Conservation (phyloP, 441 rosid species). For the Pelargonium myrrhifolium region DNA sequence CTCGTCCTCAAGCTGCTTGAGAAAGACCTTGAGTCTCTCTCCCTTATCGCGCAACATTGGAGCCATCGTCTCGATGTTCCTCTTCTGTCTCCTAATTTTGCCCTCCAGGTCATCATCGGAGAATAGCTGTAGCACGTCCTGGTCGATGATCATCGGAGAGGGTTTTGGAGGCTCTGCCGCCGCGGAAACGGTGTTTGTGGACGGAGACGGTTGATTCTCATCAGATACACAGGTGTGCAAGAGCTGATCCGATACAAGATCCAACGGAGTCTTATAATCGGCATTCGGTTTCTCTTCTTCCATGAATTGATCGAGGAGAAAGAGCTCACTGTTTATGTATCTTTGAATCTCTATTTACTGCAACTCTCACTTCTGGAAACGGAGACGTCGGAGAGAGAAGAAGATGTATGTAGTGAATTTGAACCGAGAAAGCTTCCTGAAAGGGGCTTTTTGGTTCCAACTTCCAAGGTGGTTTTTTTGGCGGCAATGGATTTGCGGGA, state of each 20-base stretch:
- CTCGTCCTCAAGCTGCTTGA: conserved; percentile 43
- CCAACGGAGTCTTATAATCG: background rate
- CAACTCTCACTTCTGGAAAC: too few relatives aligned
- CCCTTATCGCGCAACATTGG: conserved; percentile 43
- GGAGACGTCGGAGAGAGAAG: too few relatives aligned
- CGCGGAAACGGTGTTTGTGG: background rate
- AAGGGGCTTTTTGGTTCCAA: too few relatives aligned
- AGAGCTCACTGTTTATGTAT: background rate
- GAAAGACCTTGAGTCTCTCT: conserved; percentile 24
- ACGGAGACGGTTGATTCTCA: background rate
- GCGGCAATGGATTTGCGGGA: too few relatives aligned
- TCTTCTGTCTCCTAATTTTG: background rate
- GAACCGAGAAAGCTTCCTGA: too few relatives aligned
- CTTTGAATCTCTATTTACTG: too few relatives aligned
- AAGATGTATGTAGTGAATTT: too few relatives aligned
- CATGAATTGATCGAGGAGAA: background rate
- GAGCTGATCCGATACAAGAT: background rate
- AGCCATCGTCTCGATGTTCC: background rate
- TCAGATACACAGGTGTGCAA: background rate
- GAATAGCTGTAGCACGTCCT: background rate
- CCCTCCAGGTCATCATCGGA: background rate
- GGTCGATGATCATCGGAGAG: background rate
- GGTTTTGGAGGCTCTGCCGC: background rate
- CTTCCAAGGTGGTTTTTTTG: too few relatives aligned
- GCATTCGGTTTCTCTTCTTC: background rate